Evolutionary conservation across 495 filamentous ascomycete genomes (phyloP).

Genomic region (Polyplosphaeria fusca): DNA sequence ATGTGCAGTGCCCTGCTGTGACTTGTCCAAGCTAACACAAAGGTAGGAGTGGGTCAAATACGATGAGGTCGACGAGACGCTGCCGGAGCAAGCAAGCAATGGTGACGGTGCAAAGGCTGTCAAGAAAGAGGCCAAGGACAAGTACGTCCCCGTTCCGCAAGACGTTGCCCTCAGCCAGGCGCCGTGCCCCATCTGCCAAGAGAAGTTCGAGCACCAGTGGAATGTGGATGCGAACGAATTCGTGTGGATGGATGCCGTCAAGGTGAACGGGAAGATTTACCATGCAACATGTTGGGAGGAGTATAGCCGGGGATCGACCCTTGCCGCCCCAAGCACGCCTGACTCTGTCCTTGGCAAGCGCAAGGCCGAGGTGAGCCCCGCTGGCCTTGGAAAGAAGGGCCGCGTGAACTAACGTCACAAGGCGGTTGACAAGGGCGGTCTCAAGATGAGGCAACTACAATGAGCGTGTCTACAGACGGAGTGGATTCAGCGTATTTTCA

Average conservation of each 20-base stretch:
- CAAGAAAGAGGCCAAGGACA: conserved; percentile 60
- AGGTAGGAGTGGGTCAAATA: conserved; percentile 94
- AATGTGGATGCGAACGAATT: conserved; percentile 90
- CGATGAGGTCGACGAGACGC: conserved; percentile 68
- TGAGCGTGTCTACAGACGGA: too few species aligned
- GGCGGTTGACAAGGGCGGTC: too few species aligned
- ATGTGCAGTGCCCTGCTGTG: too few species aligned
- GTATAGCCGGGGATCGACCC: conserved; percentile 59
- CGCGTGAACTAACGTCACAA: conserved; percentile 19
- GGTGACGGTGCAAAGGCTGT: conserved; percentile 40
- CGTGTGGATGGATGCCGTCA: conserved; percentile 90
- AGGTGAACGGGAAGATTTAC: conserved; percentile 71
- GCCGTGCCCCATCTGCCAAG: conserved; percentile 90
- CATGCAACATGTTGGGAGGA: conserved; percentile 89
- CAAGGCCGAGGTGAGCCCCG: conserved; percentile 39
- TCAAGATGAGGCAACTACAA: too few species aligned
- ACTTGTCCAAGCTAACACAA: too few species aligned
- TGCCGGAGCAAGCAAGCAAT: conserved; percentile 45
- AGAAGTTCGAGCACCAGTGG: conserved; percentile 84
- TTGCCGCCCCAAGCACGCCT: conserved; percentile 32
- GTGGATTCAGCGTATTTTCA: neutral
- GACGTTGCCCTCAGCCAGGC: conserved; percentile 66
- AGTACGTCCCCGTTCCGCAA: conserved; percentile 79
- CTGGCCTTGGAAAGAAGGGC: conserved; percentile 23
- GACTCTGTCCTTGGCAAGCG: conserved; percentile 42